phyloP scores from a whole-genome alignment of 2,329 filamentous ascomycete genomes.

The Leptographium galeiforme region DNA sequence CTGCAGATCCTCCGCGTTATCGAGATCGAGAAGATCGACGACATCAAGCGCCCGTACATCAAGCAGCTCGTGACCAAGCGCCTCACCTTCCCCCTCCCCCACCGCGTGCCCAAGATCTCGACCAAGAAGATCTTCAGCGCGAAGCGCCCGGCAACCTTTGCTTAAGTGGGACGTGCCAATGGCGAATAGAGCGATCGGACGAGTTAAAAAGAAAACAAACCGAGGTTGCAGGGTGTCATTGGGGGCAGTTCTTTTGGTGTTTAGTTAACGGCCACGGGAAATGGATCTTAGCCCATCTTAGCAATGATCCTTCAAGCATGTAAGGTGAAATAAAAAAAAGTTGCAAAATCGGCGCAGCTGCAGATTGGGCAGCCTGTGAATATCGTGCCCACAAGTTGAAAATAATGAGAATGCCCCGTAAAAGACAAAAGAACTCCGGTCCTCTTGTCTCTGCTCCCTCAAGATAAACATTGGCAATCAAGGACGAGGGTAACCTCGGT shows the following conservation, averaged over 20 bases:
- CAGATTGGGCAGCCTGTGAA: neutral
- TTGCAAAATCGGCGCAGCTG: neutral
- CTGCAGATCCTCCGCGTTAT: constrained; percentile 90
- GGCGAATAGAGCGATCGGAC: neutral
- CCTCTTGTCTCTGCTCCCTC: too few relatives aligned
- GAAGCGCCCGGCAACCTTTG: constrained; percentile 93
- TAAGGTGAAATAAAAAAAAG: constrained; percentile 4
- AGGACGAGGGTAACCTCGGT: too few relatives aligned
- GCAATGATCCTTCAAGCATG: constrained; percentile 3
- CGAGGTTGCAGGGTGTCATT: constrained; percentile 19
- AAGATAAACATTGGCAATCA: too few relatives aligned
- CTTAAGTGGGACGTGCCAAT: constrained; percentile 37
- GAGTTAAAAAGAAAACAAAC: neutral
- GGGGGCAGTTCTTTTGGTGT: constrained; percentile 45
- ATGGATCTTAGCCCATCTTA: constrained; percentile 25
- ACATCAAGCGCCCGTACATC: constrained; percentile 98
- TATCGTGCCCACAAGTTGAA: too few relatives aligned
- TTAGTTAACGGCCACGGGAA: constrained; percentile 41
- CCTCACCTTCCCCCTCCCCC: constrained; percentile 96
- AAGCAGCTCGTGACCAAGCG: constrained; percentile 92
- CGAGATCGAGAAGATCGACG: constrained; percentile 87
- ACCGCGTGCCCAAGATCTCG: constrained; percentile 74
- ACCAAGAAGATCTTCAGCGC: constrained; percentile 88
- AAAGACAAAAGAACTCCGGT: too few relatives aligned
- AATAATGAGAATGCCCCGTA: too few relatives aligned